These are phyloP conservation scores for Kwoniella dendrophila DNA, from an alignment of 768 basidiomycete species.

Conservation along the genomic window DNA sequence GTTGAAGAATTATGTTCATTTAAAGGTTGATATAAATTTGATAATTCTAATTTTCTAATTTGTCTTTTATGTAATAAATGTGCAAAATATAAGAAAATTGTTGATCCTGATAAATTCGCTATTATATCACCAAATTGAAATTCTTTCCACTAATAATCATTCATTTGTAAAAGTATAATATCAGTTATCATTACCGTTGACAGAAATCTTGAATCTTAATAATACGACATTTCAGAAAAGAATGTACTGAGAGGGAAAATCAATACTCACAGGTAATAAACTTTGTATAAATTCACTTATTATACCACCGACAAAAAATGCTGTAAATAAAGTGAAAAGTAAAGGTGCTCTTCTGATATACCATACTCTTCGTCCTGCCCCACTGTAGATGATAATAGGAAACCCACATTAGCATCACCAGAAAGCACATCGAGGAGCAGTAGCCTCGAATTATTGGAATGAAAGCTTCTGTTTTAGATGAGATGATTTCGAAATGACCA, in stretches of 20 bases:
- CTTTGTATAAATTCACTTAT: constrained; percentile 50
- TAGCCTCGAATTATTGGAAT: too few species aligned
- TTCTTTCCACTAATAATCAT: constrained; percentile 54
- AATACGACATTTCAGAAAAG: too few species aligned
- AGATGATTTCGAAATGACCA: background rate
- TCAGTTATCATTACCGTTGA: too few species aligned
- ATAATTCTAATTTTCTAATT: constrained; percentile 35
- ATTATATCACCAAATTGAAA: constrained; percentile 53
- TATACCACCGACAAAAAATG: constrained; percentile 50
- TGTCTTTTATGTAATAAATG: constrained; percentile 37
- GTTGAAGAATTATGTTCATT: constrained; percentile 16
- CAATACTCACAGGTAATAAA: constrained; percentile 45
- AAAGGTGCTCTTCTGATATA: constrained; percentile 53
- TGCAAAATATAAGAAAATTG: constrained; percentile 47
- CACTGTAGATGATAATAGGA: constrained; percentile 13
- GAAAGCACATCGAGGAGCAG: too few species aligned
- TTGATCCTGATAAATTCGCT: constrained; percentile 51
- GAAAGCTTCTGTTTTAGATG: too few species aligned
- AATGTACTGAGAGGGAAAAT: background rate
- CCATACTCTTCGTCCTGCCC: constrained; percentile 48
- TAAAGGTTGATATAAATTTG: constrained; percentile 46
- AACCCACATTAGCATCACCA: too few species aligned
- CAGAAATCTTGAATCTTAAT: too few species aligned
- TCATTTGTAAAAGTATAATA: background rate
- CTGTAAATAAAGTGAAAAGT: constrained; percentile 39